Evolutionary conservation across 176 grass and related monocot species (phyloP).

Genomic region (Carex pumila): DNA sequence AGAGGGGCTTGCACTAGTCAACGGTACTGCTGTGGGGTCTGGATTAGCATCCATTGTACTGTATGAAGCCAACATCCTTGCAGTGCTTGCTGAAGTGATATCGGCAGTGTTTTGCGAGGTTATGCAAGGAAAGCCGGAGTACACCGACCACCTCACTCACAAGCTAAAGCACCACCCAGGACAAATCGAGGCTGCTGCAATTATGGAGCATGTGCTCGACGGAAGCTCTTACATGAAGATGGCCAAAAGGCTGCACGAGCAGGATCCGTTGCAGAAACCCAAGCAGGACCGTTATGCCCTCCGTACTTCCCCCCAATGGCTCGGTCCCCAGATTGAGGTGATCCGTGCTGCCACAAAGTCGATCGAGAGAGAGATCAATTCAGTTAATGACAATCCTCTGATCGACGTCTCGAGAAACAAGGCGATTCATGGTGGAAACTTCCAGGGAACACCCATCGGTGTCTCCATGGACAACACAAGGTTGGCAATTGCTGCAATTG

Average conservation of each 20-base stretch:
- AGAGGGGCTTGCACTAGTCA: constrained; percentile 81
- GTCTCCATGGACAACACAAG: constrained; percentile 96
- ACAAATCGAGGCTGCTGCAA: constrained; percentile 80
- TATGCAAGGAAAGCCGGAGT: constrained; percentile 85
- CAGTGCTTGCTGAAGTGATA: constrained; percentile 48
- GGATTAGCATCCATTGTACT: constrained; percentile 70
- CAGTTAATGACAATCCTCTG: constrained; percentile 82
- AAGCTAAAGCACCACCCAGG: constrained; percentile 92
- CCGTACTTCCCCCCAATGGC: constrained; percentile 88
- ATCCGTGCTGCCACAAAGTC: constrained; percentile 63
- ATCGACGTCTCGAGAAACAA: constrained; percentile 76
- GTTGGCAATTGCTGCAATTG: constrained; percentile 72
- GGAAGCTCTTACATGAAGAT: constrained; percentile 73
- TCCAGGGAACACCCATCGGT: constrained; percentile 86
- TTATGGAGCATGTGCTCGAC: constrained; percentile 84
- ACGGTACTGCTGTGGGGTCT: constrained; percentile 74
- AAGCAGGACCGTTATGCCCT: constrained; percentile 93
- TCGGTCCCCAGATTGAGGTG: constrained; percentile 82
- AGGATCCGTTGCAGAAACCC: constrained; percentile 76
- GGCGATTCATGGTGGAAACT: constrained; percentile 87
- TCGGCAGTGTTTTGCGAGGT: constrained; percentile 83
- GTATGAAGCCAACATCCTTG: constrained; percentile 66
- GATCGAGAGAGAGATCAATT: constrained; percentile 83
- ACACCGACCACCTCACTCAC: constrained; percentile 82
- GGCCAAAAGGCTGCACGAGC: constrained; percentile 59